Conservation (phyloP, 2,329 filamentous ascomycete species). For the Alternaria postmessia region DNA sequence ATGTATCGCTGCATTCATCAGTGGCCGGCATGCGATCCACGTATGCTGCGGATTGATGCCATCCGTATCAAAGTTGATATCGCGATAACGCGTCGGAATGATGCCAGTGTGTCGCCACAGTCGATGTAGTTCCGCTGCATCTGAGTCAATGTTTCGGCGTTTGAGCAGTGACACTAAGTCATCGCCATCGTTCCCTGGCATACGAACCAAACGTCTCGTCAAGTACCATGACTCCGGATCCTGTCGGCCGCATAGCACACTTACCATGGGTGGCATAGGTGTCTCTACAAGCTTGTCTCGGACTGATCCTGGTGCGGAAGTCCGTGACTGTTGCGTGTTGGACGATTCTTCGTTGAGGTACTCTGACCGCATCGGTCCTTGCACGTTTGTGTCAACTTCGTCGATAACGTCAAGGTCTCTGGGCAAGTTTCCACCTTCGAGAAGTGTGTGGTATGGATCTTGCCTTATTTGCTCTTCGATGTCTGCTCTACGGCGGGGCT, state of each 20-base stretch:
- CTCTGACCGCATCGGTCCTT: neutral
- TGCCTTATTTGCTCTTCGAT: neutral
- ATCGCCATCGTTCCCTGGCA: neutral
- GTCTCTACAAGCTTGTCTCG: neutral
- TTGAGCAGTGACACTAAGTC: neutral
- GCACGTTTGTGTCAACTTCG: neutral
- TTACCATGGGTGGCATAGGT: neutral
- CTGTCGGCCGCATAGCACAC: neutral
- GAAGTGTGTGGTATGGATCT: neutral
- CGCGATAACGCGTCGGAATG: neutral
- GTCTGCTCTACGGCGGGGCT: neutral
- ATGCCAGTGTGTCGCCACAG: slow-evolving; percentile 9
- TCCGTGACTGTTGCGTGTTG: neutral
- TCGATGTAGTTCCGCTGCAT: slow-evolving; percentile 6
- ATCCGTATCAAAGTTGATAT: neutral
- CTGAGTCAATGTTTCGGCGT: neutral
- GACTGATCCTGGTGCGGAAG: neutral
- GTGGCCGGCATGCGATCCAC: slow-evolving; percentile 21
- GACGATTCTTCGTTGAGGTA: neutral
- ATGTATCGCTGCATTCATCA: slow-evolving; percentile 28
- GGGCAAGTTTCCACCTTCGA: neutral
- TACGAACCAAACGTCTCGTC: neutral
- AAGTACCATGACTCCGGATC: slow-evolving; percentile 2
- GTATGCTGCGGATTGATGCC: slow-evolving; percentile 6
- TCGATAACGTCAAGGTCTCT: neutral